Evolutionary conservation across 192 early-diverging fungal genomes (phyloP), one percentile per base, ranked within the genome.

Genomic region (Glomus cerebriforme): DNA sequence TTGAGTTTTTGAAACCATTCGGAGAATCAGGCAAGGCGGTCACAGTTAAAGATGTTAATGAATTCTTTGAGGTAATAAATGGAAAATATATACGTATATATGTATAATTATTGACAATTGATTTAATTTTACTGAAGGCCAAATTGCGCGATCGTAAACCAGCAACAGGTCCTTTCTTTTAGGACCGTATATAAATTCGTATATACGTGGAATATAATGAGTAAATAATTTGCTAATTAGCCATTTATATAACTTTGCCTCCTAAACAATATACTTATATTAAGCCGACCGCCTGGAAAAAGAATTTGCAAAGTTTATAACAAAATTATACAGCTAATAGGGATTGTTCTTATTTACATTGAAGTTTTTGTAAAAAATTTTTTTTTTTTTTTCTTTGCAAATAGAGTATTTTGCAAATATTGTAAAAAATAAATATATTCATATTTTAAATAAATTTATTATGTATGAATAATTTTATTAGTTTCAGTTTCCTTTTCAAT

Each of bases 11-110:
- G 60, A 82, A 85, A 12, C 84, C 88, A 4, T 96, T 96, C 83
- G 91, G 90, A 13, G 88, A 85, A n/a, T 87, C 86, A n/a, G 94
- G 93, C 32, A 88, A 88, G 63, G 86, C 91, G 1, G 93, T 96
- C 5, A 94, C 91, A 0, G 85, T 87, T 72, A 81, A 91, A 58
- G 95, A 95, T 72, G 89, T 97, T 34, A 81, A 84, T n/a, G 83
- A 78, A 9, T 95, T 95, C 70, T 95, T 97, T 86, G 86, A 90
- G 65, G 87, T 86, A 85, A 67, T 54, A 7, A 43, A 54, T 22
- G 4, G 17, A 54, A 54, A 54, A 6, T 54, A 19, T 19, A 22
- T 22, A 22, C 17, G 19, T 19, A 5, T 22, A 22, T 22, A 22
- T 6, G 6, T 54, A 54, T 54, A 54, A 7, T 0, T 54, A 54